Conservation (phyloP, 208 protist genomes). For the Porcisia hertigi region DNA sequence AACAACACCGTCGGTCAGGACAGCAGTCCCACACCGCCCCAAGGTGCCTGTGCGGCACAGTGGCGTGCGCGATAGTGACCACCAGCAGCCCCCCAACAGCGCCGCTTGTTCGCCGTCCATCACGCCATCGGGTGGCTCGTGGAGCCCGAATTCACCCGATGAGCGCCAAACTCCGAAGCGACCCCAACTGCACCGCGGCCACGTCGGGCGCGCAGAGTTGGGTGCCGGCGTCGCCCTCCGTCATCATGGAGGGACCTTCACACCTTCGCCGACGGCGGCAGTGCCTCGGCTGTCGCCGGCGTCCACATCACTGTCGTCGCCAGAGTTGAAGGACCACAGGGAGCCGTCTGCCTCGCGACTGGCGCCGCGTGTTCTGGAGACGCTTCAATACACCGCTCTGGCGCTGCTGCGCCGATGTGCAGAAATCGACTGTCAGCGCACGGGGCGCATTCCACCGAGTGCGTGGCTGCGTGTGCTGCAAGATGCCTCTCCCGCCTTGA, state of each 20-base stretch:
- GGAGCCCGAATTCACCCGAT: background rate
- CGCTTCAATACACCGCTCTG: conserved; percentile 22
- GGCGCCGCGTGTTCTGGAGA: conserved; percentile 2
- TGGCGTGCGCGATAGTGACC: background rate
- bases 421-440: conserved; percentile 1
- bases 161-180: background rate
- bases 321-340: background rate
- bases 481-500: conserved; percentile 5
- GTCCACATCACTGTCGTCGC: conserved; percentile 2
- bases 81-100: background rate
- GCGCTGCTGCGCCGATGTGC: conserved; percentile 13
- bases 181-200: background rate
- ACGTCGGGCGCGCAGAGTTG: background rate
- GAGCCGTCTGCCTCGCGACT: background rate
- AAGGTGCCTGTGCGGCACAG: conserved; percentile 20
- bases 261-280: background rate
- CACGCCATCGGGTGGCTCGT: background rate
- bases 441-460: conserved; percentile 2
- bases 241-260: too few species aligned
- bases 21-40: background rate
- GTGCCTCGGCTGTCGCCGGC: background rate
- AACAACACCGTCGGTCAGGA: background rate
- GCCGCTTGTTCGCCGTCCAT: background rate
- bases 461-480: conserved; percentile 9
- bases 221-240: background rate